phyloP scores from a whole-genome alignment of 495 filamentous ascomycete genomes.

The Lasiosphaeriaceae sp. region DNA sequence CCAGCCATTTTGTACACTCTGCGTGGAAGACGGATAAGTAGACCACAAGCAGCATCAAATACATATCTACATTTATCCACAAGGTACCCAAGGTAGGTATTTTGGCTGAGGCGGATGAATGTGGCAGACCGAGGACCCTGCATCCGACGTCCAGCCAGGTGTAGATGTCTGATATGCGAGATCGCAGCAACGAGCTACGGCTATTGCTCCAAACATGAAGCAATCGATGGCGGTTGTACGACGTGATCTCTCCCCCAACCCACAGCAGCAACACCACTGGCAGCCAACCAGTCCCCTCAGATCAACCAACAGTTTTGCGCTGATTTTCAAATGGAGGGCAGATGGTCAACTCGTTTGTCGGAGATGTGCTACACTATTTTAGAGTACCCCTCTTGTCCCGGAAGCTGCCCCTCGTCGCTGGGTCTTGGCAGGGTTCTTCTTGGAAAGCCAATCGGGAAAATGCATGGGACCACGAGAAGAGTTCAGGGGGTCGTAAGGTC shows the following conservation, averaged over 20 bases:
- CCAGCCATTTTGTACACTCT: too few species aligned
- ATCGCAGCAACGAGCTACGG: not conserved
- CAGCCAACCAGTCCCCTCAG: not conserved
- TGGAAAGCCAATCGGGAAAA: constrained; percentile 21
- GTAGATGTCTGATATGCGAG: not conserved
- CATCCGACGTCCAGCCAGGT: not conserved
- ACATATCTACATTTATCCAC: too few species aligned
- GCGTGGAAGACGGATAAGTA: too few species aligned
- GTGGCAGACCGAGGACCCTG: too few species aligned
- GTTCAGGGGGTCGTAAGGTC: constrained; percentile 4
- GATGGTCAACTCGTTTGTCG: not conserved
- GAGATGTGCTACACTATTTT: not conserved
- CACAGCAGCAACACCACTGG: not conserved
- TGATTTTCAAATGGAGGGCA: not conserved
- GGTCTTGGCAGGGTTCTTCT: constrained; percentile 3
- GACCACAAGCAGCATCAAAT: too few species aligned
- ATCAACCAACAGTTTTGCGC: not conserved
- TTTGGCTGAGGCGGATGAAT: too few species aligned
- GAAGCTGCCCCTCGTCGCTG: not conserved
- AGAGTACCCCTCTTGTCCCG: not conserved
- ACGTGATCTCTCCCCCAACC: not conserved
- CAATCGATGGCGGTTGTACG: not conserved
- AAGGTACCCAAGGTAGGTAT: too few species aligned
- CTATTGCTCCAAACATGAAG: not conserved
- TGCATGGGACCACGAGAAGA: constrained; percentile 17